phyloP scores from a whole-genome alignment of 139 green algal species.

The Tetratostichococcus sp. region DNA sequence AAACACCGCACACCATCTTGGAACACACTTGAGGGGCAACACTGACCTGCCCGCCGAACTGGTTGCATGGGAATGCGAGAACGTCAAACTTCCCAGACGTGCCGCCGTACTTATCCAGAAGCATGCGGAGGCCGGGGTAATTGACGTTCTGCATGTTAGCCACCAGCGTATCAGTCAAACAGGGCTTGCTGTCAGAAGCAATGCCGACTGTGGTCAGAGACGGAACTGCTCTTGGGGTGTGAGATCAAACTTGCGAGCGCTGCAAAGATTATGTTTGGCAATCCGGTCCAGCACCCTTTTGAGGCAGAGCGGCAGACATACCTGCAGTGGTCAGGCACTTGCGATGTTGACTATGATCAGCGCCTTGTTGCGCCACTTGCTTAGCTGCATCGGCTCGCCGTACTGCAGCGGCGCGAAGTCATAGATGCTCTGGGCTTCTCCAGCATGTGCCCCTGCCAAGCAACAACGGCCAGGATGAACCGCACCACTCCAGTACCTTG shows the following conservation, averaged over 20 bases:
- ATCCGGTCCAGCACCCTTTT: too few relatives aligned
- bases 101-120: conserved; percentile 62
- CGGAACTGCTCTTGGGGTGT: too few relatives aligned
- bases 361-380: conserved; percentile 49
- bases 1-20: too few relatives aligned
- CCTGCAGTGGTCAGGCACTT: conserved; percentile 71
- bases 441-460: conserved; percentile 1
- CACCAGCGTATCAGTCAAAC: too few relatives aligned
- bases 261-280: not conserved
- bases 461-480: too few relatives aligned
- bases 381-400: conserved; percentile 22
- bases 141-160: conserved; percentile 55
- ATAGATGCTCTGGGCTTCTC: conserved; percentile 32
- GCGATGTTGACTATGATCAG: conserved; percentile 75
- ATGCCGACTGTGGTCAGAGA: too few relatives aligned
- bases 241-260: too few relatives aligned
- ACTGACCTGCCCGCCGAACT: conserved; percentile 36
- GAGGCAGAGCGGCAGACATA: not conserved
- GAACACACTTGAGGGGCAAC: too few relatives aligned
- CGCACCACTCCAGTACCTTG: too few relatives aligned
- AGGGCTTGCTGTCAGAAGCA: too few relatives aligned
- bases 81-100: conserved; percentile 62
- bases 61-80: conserved; percentile 83
- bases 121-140: conserved; percentile 57
- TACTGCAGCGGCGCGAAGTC: conserved; percentile 48